Base-by-base conservation (phyloP, 345 rosid genomes). In the Syzygium oleosum region DNA sequence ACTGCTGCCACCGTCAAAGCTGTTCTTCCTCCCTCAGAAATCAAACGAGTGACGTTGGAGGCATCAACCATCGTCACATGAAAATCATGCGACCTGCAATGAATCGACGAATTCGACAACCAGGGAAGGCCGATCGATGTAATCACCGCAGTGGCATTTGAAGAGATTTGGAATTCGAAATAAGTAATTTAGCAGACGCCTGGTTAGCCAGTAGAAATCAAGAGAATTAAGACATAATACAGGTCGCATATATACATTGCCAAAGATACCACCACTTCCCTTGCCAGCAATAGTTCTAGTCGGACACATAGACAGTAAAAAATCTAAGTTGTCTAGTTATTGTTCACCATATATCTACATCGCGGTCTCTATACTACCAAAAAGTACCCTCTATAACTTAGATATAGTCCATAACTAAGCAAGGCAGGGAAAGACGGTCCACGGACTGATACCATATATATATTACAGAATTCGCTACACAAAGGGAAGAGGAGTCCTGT, bases 401-500 rank as follows among this genome's bases (percentile, higher is more conserved):
- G 80, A 73, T 34, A 10, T 73, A 38, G 49, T 41, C 80, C 80
- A 38, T 34, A 11, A 5, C 80, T 73, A 73, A 34, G 80, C 80
- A 73, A 73, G 43, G 49, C 80, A 38, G 80, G 80, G 27, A 73
- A 19, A 73, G 49, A 38, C 80, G 25, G 49, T 73, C 84, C 87
- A 51, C 13, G 13, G 63, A 46, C 41, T 6, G 56, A 51, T 83
- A 84, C 88, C 43, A 41, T 41, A 88, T 87, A 90, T 88, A 91
- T 90, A 88, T 88, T 91, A 93, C 95, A 91, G 86, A 89, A 73
- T 61, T 85, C 63, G 83, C 49, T 84, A 27, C 88, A 61, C 52
- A 58, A 61, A 46, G 58, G 54, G 58, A 58, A 12, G 79, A 53
- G 84, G 59, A 55, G 54, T 12, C 85, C 23, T 8, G 38, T 46